Evolutionary conservation across 192 early-diverging fungal species (phyloP).

Genomic region (Podila verticillata): DNA sequence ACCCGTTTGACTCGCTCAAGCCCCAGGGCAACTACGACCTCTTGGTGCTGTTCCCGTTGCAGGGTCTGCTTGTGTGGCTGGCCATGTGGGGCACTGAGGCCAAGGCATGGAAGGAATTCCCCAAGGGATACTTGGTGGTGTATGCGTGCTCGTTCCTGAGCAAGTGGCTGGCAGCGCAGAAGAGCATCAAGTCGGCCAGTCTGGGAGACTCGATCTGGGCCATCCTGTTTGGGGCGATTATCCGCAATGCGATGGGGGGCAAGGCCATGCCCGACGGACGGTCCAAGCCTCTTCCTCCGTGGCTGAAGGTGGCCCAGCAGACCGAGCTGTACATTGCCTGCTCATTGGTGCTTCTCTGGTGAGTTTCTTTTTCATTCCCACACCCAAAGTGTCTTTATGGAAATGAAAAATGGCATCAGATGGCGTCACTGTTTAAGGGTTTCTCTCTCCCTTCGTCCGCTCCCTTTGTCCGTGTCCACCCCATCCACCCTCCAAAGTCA

Average conservation of each 20-base stretch:
- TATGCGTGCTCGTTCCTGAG: slow-evolving; percentile 56
- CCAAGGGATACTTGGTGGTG: slow-evolving; percentile 54
- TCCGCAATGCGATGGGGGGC: slow-evolving; percentile 52
- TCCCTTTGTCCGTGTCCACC: neutral
- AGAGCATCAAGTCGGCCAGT: slow-evolving; percentile 51
- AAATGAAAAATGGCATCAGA: neutral
- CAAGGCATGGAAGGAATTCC: slow-evolving; percentile 49
- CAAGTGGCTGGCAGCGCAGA: slow-evolving; percentile 60
- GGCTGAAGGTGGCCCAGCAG: slow-evolving; percentile 64
- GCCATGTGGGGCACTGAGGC: slow-evolving; percentile 41
- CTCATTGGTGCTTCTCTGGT: slow-evolving; percentile 59
- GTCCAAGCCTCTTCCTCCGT: slow-evolving; percentile 50
- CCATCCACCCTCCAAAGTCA: too few relatives aligned
- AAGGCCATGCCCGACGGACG: slow-evolving; percentile 34
- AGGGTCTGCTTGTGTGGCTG: slow-evolving; percentile 57
- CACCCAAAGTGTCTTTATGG: neutral
- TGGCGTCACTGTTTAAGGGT: slow-evolving; percentile 3
- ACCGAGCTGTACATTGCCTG: slow-evolving; percentile 66
- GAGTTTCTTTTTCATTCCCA: neutral
- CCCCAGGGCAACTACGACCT: slow-evolving; percentile 47
- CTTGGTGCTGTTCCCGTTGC: slow-evolving; percentile 54
- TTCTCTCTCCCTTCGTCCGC: neutral
- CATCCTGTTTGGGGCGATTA: slow-evolving; percentile 58
- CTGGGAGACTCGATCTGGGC: slow-evolving; percentile 67
- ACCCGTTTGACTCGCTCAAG: slow-evolving; percentile 58